These are phyloP conservation scores for Fragaria iinumae DNA, from an alignment of 306 rosid genomes.

Conservation along the genomic window DNA sequence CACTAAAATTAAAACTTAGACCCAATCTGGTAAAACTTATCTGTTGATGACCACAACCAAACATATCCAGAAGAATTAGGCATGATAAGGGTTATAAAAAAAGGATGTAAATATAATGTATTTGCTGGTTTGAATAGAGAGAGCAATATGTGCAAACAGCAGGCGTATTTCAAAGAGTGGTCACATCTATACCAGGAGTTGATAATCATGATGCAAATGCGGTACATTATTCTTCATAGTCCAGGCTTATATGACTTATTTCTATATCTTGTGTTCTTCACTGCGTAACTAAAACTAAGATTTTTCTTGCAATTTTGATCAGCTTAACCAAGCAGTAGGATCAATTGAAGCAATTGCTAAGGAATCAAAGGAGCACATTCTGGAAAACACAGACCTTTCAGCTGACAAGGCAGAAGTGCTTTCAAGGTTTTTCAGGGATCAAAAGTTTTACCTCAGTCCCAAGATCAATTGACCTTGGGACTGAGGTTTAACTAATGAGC, in stretches of 20 bases:
- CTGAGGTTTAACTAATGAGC: conserved; percentile 9
- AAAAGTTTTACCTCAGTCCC: conserved; percentile 65
- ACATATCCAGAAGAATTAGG: too few species aligned
- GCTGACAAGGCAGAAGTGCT: conserved; percentile 69
- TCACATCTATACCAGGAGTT: conserved; percentile 72
- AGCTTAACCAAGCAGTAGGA: conserved; percentile 88
- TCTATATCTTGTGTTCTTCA: not conserved
- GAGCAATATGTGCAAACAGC: too few species aligned
- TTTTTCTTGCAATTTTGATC: conserved; percentile 35
- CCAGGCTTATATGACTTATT: not conserved
- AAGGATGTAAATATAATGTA: too few species aligned
- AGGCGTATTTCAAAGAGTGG: too few species aligned
- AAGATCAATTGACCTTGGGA: conserved; percentile 48
- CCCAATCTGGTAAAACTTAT: too few species aligned
- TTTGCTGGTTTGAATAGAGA: too few species aligned
- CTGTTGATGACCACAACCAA: too few species aligned
- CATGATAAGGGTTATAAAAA: too few species aligned
- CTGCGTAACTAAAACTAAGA: not conserved
- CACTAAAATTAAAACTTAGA: too few species aligned
- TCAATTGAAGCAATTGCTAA: conserved; percentile 81
- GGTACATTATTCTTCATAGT: conserved; percentile 34
- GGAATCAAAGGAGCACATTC: conserved; percentile 65
- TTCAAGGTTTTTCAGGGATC: conserved; percentile 73
- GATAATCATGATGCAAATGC: conserved; percentile 84
- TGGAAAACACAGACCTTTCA: conserved; percentile 87